Evolutionary conservation across 1,139 yeast species (phyloP), one percentile per base, ranked within the genome.

Genomic region (Pichia sp.): DNA sequence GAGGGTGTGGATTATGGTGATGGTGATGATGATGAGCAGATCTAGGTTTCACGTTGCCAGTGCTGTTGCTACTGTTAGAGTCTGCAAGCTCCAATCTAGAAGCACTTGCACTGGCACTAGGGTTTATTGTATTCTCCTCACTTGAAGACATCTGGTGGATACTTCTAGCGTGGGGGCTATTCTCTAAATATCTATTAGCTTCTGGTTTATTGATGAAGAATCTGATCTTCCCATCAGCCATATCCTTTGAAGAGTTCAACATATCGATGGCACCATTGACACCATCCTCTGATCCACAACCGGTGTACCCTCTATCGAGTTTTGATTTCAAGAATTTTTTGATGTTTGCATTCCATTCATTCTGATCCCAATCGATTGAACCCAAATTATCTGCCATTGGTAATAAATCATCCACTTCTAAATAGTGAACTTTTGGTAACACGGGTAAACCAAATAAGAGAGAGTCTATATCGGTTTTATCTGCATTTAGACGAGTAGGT

Each of bases 391-490:
- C 56, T 0, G 70, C 58, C 20, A 76, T 52, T 42, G 66, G 56
- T 24, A 66, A 50, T 24, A 77, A 50, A 45, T 80, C 88, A 19
- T 69, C 67, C 5, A 74, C 66, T 40, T 75, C 77, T 30, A 88
- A 66, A 58, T 88, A 91, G 56, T 88, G 94, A 14, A 86, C 84
- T 46, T 74, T 74, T 0, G 97, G 97, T 45, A 88, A 67, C 3
- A 91, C 84, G 1, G 98, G 98, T 55, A 91, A 72, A 3, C 94
- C 97, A 62, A 87, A 91, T 40, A 91, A 67, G 40, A 91, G 64
- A 6, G 96, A 85, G 20, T 77, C 71, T 29, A 77, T 66, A 55
- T 88, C 96, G 19, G 72, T 66, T 56, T 93, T 82, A 59, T 86
- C 93, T 3, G 97, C 95, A 55, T 84, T 87, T 48, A 91, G 67